These are phyloP conservation scores for Boletellus ananiceps DNA, from an alignment of 768 basidiomycete genomes.

Conservation along the genomic window DNA sequence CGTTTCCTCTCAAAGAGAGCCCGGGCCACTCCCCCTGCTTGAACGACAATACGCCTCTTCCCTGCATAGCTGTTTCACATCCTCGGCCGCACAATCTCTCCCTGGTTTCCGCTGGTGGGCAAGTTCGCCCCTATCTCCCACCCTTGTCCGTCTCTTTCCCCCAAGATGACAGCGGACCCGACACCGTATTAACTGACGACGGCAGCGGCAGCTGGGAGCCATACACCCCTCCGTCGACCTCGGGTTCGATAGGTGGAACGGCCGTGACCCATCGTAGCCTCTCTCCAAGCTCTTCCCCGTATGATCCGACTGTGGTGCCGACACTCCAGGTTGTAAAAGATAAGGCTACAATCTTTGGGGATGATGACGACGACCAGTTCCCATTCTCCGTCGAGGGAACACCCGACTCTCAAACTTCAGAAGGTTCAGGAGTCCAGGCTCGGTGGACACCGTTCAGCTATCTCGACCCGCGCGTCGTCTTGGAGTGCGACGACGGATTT, in stretches of 20 bases:
- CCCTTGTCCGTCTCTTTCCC: slow-evolving; percentile 38
- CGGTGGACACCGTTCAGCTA: slow-evolving; percentile 33
- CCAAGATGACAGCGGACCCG: slow-evolving; percentile 51
- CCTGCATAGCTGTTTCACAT: slow-evolving; percentile 4
- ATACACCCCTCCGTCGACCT: slow-evolving; percentile 61
- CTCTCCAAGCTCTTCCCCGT: slow-evolving; percentile 27
- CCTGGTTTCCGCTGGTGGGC: slow-evolving; percentile 31
- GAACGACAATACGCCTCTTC: slow-evolving; percentile 17
- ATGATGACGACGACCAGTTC: slow-evolving; percentile 50
- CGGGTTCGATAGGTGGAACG: slow-evolving; percentile 38
- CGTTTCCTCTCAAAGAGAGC: slow-evolving; percentile 22
- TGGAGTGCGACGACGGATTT: slow-evolving; percentile 38
- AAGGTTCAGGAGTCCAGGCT: slow-evolving; percentile 8
- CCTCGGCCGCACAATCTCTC: slow-evolving; percentile 23
- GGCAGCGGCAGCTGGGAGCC: slow-evolving; percentile 52
- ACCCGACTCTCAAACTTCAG: slow-evolving; percentile 12
- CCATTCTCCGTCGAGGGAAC: slow-evolving; percentile 35
- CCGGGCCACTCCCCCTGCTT: slow-evolving; percentile 28
- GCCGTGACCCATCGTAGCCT: slow-evolving; percentile 41
- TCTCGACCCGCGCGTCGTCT: slow-evolving; percentile 25
- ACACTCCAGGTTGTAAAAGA: slow-evolving; percentile 36
- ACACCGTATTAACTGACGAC: slow-evolving; percentile 47
- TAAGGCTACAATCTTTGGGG: slow-evolving; percentile 42
- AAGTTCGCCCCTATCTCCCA: slow-evolving; percentile 45
- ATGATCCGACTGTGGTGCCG: slow-evolving; percentile 22